These are phyloP conservation scores for Casuarina cunninghamiana DNA, from an alignment of 306 rosid species.

Conservation along the genomic window DNA sequence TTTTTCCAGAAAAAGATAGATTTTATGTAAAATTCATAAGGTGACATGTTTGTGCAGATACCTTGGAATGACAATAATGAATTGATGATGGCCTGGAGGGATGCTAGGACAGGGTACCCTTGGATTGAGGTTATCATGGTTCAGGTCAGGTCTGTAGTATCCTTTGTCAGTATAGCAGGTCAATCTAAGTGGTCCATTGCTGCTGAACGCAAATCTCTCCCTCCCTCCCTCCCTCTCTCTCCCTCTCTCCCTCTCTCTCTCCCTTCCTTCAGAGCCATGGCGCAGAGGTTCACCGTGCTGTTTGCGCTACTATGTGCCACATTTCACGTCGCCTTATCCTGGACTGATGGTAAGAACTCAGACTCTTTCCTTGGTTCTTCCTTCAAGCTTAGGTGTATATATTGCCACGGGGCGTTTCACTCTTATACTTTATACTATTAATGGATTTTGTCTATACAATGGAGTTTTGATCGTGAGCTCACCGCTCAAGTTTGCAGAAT, in stretches of 20 bases:
- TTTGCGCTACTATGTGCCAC: constrained; percentile 41
- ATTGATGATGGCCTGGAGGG: constrained; percentile 86
- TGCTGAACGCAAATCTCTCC: constrained; percentile 12
- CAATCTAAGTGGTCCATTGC: constrained; percentile 7
- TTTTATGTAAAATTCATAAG: background rate
- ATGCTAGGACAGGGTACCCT: constrained; percentile 86
- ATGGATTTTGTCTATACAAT: no score
- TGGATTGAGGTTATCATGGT: constrained; percentile 97
- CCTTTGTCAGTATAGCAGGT: constrained; percentile 18
- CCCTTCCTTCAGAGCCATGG: constrained; percentile 9
- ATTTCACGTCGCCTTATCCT: constrained; percentile 35
- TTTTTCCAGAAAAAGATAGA: background rate
- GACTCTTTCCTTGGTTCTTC: no score
- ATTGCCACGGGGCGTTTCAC: no score
- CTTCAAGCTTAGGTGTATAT: no score
- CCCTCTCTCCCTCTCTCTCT: background rate
- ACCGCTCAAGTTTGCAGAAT: no score
- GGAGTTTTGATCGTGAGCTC: no score
- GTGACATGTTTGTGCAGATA: constrained; percentile 42
- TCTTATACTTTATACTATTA: no score
- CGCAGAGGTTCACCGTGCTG: constrained; percentile 45
- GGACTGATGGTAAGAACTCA: constrained; percentile 44
- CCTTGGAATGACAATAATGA: constrained; percentile 84
- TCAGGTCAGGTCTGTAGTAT: constrained; percentile 58
- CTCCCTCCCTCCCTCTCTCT: background rate